Percentiles rank a stretch among this genome's conserved stretches.
Evolutionary conservation across 2,329 filamentous ascomycete genomes (phyloP).

Genomic region (Pseudogymnoascus sp.): DNA sequence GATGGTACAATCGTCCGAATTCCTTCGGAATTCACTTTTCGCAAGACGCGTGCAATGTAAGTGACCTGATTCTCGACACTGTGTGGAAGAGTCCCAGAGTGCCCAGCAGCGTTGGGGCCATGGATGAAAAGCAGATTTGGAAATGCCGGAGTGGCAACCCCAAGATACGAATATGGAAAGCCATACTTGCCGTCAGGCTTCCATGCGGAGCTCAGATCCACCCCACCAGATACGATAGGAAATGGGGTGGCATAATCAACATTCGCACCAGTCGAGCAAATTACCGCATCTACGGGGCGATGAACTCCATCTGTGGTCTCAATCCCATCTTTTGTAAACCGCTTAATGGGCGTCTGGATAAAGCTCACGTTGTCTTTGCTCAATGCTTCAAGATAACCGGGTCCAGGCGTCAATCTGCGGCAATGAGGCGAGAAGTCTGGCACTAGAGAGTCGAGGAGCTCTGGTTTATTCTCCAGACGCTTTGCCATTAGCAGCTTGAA

Average conservation of each 20-base stretch:
- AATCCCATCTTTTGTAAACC: conserved; percentile 53
- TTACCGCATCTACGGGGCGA: conserved; percentile 54
- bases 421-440: conserved; percentile 60
- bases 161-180: conserved; percentile 62
- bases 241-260: conserved; percentile 52
- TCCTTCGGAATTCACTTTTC: conserved; percentile 58
- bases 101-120: conserved; percentile 52
- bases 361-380: conserved; percentile 54
- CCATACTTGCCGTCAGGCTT: conserved; percentile 46
- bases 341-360: conserved; percentile 48
- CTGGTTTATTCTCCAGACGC: conserved; percentile 46
- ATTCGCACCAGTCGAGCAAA: conserved; percentile 63
- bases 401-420: conserved; percentile 56
- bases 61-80: conserved; percentile 58
- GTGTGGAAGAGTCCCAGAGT: conserved; percentile 60
- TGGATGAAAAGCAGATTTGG: conserved; percentile 60
- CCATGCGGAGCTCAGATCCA: conserved; percentile 51
- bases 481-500: conserved; percentile 47
- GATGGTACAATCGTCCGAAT: conserved; percentile 55
- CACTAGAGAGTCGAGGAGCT: conserved; percentile 47
- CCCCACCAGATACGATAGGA: conserved; percentile 46
- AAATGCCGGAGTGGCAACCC: conserved; percentile 54
- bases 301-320: conserved; percentile 49
- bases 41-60: conserved; percentile 58
- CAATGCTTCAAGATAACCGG: conserved; percentile 60